Conservation (phyloP, 768 basidiomycete genomes). For the Auricularia sp. region DNA sequence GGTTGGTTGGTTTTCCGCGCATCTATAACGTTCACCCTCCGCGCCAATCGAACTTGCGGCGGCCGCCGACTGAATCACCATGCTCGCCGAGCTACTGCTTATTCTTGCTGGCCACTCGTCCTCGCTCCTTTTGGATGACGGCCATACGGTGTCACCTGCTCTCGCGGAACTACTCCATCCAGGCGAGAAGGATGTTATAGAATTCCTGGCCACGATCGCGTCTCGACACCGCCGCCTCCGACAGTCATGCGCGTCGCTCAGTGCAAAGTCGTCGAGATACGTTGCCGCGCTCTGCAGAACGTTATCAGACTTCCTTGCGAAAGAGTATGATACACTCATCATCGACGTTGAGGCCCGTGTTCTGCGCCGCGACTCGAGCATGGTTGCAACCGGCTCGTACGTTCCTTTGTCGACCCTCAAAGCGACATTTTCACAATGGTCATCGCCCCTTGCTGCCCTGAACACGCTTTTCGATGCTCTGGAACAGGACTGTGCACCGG, state of each 20-base stretch:
- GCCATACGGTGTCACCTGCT: constrained; percentile 45
- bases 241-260: constrained; percentile 37
- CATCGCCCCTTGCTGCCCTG: constrained; percentile 70
- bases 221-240: constrained; percentile 66
- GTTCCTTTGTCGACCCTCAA: constrained; percentile 79
- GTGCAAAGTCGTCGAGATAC: constrained; percentile 59
- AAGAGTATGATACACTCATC: constrained; percentile 72
- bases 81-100: constrained; percentile 86
- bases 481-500: constrained; percentile 30
- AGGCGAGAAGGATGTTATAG: constrained; percentile 78
- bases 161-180: constrained; percentile 73
- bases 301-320: constrained; percentile 59
- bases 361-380: constrained; percentile 57
- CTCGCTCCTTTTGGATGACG: constrained; percentile 56
- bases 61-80: constrained; percentile 17
- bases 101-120: constrained; percentile 82
- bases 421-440: constrained; percentile 81
- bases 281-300: constrained; percentile 69
- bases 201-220: constrained; percentile 66
- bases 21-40: too few species aligned
- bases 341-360: constrained; percentile 74
- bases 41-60: background rate
- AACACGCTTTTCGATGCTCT: constrained; percentile 53
- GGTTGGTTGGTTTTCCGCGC: too few species aligned
- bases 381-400: constrained; percentile 73